phyloP scores from a whole-genome alignment of 371 early-diverging fungal genomes.

The Smittium culicis region DNA sequence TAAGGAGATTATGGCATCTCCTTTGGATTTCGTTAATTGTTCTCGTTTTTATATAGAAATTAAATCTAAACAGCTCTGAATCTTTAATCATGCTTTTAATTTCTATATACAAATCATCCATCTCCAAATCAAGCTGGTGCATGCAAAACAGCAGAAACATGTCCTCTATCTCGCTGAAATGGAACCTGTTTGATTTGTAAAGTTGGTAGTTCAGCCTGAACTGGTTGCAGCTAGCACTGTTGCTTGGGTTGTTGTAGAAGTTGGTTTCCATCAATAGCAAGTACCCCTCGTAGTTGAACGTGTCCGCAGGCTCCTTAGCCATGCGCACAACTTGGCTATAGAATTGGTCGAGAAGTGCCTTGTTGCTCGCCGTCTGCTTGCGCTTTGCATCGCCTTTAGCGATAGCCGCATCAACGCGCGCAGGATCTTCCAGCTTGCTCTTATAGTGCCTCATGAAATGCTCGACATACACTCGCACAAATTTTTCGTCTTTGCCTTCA shows the following conservation, averaged over 20 bases:
- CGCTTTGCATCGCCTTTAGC: conserved; percentile 76
- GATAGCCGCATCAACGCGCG: conserved; percentile 66
- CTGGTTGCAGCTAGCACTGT: neutral
- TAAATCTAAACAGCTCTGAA: conserved; percentile 79
- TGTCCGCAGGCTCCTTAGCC: conserved; percentile 39
- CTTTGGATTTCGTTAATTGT: conserved; percentile 65
- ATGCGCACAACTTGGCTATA: conserved; percentile 14
- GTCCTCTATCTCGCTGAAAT: conserved; percentile 92
- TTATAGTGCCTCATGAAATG: conserved; percentile 79
- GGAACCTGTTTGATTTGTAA: conserved; percentile 68
- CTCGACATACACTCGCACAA: conserved; percentile 65
- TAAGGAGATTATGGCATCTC: conserved; percentile 63
- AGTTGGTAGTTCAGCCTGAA: conserved; percentile 25
- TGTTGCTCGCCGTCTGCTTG: conserved; percentile 61
- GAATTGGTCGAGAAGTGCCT: conserved; percentile 45
- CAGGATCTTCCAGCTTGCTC: conserved; percentile 56
- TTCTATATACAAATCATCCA: conserved; percentile 81
- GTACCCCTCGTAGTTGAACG: conserved; percentile 70
- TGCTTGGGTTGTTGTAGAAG: conserved; percentile 45
- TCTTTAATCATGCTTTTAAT: conserved; percentile 74
- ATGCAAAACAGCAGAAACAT: conserved; percentile 82
- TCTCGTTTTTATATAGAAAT: conserved; percentile 94
- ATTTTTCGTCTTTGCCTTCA: conserved; percentile 77
- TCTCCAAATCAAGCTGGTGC: conserved; percentile 74
- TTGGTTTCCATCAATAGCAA: conserved; percentile 66